phyloP scores from a whole-genome alignment of 2,329 filamentous ascomycete genomes.

The Fusarium nygamai region DNA sequence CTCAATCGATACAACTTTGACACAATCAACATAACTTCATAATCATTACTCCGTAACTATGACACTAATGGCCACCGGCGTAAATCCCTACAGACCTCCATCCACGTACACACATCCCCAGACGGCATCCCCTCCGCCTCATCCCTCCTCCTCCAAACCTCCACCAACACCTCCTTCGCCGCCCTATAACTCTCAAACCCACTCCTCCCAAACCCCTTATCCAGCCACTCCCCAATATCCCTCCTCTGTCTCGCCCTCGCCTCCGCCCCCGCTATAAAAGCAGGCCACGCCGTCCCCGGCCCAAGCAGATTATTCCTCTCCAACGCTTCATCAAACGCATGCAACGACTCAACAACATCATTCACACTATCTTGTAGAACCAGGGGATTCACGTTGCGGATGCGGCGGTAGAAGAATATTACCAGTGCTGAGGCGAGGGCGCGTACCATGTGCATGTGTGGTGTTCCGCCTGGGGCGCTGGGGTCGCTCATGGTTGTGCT shows the following conservation, averaged over 20 bases:
- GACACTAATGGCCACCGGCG: constrained; percentile 33
- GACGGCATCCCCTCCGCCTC: constrained; percentile 11
- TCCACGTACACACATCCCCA: constrained; percentile 34
- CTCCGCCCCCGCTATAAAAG: constrained; percentile 33
- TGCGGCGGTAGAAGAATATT: constrained; percentile 36
- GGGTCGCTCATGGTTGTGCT: background rate
- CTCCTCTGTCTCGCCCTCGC: constrained; percentile 28
- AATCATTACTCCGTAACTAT: background rate
- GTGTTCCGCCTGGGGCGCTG: constrained; percentile 21
- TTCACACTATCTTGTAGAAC: constrained; percentile 33
- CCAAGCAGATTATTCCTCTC: constrained; percentile 29
- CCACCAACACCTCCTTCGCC: constrained; percentile 24
- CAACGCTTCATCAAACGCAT: constrained; percentile 32
- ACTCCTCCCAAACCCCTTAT: constrained; percentile 30
- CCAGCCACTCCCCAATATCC: constrained; percentile 30
- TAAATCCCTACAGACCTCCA: constrained; percentile 37
- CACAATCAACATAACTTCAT: background rate
- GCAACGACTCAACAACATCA: constrained; percentile 26
- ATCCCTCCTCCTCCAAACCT: constrained; percentile 38
- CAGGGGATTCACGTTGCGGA: constrained; percentile 35
- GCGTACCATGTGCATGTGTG: constrained; percentile 36
- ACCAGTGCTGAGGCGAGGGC: constrained; percentile 30
- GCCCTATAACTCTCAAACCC: constrained; percentile 37
- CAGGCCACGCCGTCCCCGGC: constrained; percentile 36
- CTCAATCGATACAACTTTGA: background rate